These are phyloP conservation scores for Rhazya stricta DNA, from an alignment of 257 asterid genomes.

Conservation along the genomic window DNA sequence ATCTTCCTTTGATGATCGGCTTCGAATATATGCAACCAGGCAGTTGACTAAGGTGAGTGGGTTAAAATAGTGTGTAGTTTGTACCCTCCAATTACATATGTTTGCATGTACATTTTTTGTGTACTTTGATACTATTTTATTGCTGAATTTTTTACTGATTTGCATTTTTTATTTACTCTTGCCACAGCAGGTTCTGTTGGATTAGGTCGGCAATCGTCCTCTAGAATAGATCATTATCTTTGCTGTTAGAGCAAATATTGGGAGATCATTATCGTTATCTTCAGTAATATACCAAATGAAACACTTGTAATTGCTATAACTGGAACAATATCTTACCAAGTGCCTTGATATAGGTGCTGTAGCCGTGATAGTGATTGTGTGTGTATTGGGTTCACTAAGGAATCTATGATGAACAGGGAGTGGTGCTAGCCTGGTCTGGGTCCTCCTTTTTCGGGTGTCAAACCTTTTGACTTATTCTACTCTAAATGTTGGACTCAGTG, in stretches of 20 bases:
- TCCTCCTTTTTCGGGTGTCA: too few relatives aligned
- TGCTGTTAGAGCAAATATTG: neutral
- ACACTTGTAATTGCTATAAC: neutral
- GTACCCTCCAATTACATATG: neutral
- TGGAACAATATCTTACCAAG: neutral
- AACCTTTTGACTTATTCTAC: neutral
- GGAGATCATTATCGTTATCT: too few relatives aligned
- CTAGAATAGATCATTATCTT: neutral
- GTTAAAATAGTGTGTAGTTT: neutral
- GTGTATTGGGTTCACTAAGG: neutral
- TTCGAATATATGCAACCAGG: slow-evolving; percentile 72
- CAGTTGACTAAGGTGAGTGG: slow-evolving; percentile 79
- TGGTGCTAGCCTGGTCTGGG: too few relatives aligned
- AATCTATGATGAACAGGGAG: neutral
- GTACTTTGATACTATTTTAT: neutral
- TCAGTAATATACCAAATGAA: too few relatives aligned
- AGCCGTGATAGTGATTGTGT: neutral
- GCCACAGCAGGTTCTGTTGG: neutral
- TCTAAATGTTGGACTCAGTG: neutral
- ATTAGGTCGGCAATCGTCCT: neutral
- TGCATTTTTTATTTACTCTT: neutral
- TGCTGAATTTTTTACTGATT: neutral
- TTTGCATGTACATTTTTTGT: neutral
- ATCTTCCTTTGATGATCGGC: slow-evolving; percentile 92
- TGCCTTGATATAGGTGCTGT: neutral